Percentiles rank a stretch among this genome's conserved stretches.
phyloP scores from a whole-genome alignment of 495 filamentous ascomycete species.

The Aspergillus panamensis region DNA sequence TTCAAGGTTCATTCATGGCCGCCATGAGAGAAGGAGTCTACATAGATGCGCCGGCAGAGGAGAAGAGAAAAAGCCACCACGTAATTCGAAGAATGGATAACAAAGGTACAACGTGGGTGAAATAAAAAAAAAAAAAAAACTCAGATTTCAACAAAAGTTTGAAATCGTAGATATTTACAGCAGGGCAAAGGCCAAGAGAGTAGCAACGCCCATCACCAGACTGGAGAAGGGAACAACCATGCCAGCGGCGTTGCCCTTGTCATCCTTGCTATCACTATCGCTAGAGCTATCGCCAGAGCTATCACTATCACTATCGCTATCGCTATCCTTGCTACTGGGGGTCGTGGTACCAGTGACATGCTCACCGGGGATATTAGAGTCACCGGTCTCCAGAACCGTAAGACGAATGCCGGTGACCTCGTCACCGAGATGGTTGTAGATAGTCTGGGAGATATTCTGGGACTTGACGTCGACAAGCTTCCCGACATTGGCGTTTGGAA shows the following conservation, averaged over 20 bases:
- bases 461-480: constrained; percentile 56
- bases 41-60: background rate
- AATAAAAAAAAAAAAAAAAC: background rate
- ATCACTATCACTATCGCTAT: constrained; percentile 41
- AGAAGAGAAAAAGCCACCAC: background rate
- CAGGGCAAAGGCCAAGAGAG: constrained; percentile 15
- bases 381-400: constrained; percentile 44
- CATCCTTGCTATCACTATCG: constrained; percentile 11
- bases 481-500: constrained; percentile 49
- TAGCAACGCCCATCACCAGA: constrained; percentile 15
- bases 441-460: constrained; percentile 47
- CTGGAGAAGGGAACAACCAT: constrained; percentile 21
- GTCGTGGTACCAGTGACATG: constrained; percentile 31
- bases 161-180: constrained; percentile 16
- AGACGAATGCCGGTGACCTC: constrained; percentile 53
- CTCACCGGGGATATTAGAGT: constrained; percentile 51
- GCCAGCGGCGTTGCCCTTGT: constrained; percentile 24
- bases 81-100: background rate
- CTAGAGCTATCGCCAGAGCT: too few relatives aligned
- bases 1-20: background rate
- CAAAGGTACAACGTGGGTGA: background rate
- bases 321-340: constrained; percentile 26
- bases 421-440: constrained; percentile 53
- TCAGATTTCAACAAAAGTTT: background rate
- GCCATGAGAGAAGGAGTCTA: constrained; percentile 1